Conservation (phyloP, 75 land plant genomes). For the Pinus tabuliformis region DNA sequence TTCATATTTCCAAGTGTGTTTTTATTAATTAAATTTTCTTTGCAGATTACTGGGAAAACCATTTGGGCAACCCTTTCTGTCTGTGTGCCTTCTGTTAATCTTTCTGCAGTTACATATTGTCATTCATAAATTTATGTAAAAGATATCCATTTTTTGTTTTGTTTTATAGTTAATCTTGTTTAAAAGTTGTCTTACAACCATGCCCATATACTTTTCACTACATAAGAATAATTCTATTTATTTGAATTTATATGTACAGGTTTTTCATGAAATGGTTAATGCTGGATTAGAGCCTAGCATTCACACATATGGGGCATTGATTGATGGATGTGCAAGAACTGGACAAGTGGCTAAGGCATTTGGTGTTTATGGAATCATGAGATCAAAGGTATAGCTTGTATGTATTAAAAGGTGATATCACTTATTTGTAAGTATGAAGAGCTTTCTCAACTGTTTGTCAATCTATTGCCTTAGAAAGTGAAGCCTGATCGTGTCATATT, state of each 20-base stretch:
- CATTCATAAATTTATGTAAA: neutral
- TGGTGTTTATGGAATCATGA: conserved; percentile 95
- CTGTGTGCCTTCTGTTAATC: neutral
- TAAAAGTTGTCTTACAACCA: neutral
- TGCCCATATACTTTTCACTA: neutral
- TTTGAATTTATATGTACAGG: conserved; percentile 31
- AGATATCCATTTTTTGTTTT: neutral
- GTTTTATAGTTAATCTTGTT: neutral
- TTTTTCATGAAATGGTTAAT: conserved; percentile 92
- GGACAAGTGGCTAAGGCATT: conserved; percentile 96
- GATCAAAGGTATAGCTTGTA: conserved; percentile 65
- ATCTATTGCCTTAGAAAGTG: conserved; percentile 67
- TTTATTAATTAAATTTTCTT: neutral
- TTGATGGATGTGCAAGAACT: conserved; percentile 98
- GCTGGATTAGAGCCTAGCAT: conserved; percentile 78
- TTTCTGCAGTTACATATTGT: neutral
- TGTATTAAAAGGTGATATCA: conserved; percentile 1
- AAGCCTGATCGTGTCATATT: conserved; percentile 95
- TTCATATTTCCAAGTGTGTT: neutral
- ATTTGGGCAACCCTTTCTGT: neutral
- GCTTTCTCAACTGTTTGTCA: neutral
- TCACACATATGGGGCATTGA: conserved; percentile 92
- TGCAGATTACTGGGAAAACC: neutral
- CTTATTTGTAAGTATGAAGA: neutral
- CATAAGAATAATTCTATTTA: neutral